These are phyloP conservation scores for Rosa persica DNA, from an alignment of 306 rosid genomes.

Conservation along the genomic window DNA sequence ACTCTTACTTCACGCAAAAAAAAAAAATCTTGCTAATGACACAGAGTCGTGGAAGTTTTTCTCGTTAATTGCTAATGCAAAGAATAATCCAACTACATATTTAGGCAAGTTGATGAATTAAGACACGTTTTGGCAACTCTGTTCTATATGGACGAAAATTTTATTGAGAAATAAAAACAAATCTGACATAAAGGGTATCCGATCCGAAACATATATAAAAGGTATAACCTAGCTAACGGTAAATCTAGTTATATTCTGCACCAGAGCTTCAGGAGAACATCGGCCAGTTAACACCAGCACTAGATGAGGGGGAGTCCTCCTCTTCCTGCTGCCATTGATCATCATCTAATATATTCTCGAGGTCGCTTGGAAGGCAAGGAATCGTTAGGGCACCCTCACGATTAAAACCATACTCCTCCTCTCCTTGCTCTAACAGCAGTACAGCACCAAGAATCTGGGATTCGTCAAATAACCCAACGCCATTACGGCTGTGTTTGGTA, in stretches of 20 bases:
- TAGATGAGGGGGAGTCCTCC: neutral
- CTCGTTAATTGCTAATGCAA: neutral
- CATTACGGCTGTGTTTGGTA: no score
- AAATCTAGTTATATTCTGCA: conserved; percentile 17
- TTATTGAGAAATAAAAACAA: neutral
- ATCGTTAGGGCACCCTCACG: conserved; percentile 70
- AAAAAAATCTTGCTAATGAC: no score
- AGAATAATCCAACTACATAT: no score
- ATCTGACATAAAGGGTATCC: neutral
- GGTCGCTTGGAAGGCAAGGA: conserved; percentile 68
- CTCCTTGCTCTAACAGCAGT: conserved; percentile 64
- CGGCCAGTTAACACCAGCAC: conserved; percentile 7
- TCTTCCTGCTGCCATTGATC: conserved; percentile 34
- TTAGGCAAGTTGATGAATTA: no score
- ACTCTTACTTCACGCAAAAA: neutral
- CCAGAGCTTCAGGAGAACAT: conserved; percentile 33
- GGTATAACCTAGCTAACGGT: no score
- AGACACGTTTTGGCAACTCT: no score
- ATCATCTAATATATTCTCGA: conserved; percentile 50
- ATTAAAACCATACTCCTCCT: conserved; percentile 79
- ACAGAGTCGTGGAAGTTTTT: no score
- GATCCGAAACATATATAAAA: no score
- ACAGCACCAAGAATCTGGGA: conserved; percentile 57
- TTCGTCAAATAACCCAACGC: conserved; percentile 60
- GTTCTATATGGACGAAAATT: no score